Evolutionary conservation across 2,329 filamentous ascomycete genomes (phyloP).

Genomic region (Phyllosticta citriasiana): DNA sequence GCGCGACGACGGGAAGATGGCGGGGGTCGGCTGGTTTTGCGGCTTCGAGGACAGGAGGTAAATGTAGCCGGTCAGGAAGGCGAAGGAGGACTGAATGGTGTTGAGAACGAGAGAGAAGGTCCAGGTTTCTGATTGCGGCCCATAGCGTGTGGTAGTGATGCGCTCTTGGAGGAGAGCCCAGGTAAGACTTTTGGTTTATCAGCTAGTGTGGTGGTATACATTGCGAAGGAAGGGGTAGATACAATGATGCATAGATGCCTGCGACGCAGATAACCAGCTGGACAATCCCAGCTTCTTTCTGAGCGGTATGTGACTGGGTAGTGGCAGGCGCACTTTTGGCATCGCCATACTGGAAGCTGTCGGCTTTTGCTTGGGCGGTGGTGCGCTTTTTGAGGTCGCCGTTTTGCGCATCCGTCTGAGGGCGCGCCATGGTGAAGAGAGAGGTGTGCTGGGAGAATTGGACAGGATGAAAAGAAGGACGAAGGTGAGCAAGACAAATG

Average conservation of each 20-base stretch:
- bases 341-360: constrained; percentile 18
- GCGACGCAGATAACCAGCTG: constrained; percentile 81
- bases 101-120: constrained; percentile 92
- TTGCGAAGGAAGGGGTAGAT: constrained; percentile 17
- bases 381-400: constrained; percentile 17
- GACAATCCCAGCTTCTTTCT: constrained; percentile 47
- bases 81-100: constrained; percentile 87
- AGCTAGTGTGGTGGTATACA: background rate
- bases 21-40: constrained; percentile 30
- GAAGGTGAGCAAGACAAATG: background rate
- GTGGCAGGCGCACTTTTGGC: constrained; percentile 16
- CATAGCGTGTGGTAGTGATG: constrained; percentile 86
- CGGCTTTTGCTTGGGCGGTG: constrained; percentile 17
- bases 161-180: constrained; percentile 97
- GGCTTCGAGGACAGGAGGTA: constrained; percentile 65
- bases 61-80: constrained; percentile 67
- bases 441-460: background rate
- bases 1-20: constrained; percentile 65
- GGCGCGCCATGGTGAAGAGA: background rate
- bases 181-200: constrained; percentile 50
- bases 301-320: constrained; percentile 21
- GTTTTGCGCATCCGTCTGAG: constrained; percentile 22
- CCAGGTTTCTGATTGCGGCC: constrained; percentile 60
- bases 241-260: constrained; percentile 97
- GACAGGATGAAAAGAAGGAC: background rate